Evolutionary conservation across 1,284 basidiomycete species (phyloP), one percentile per base, ranked within the genome.

Genomic region (Heterobasidion annosum): DNA sequence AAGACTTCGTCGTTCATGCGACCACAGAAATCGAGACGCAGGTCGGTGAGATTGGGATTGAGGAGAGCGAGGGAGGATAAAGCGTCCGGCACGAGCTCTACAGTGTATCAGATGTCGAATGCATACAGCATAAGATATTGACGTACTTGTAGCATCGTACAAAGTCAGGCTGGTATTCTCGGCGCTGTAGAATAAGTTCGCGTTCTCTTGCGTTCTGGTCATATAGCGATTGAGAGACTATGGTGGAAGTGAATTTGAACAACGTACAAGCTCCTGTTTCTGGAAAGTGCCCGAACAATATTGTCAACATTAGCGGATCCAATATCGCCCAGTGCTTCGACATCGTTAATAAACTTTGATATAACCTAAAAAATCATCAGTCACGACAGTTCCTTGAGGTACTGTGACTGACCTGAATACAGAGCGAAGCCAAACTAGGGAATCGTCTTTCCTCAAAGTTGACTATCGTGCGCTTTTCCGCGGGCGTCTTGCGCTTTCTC

Each of bases 111-210:
- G 54, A 56, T 2, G 48, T 64, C 44, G 61, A 43, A 33, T 47
- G 49, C 15, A 54, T 53, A 43, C 16, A 43, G 8, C 9, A 3
- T 34, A 15, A 1, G 53, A 13, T 34, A n/a, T 15, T 1, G 5
- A 74, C 88, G 58, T 67, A 94, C 92, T 85, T 1, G 95, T 97
- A 57, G 88, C 92, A 69, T 99, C 97, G 65, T 93, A 97, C 50
- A 99, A 72, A 0, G 78, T 82, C 40, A 99, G 73, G 6, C 74
- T 77, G 1, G 74, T 77, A 56, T 94, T 87, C 43, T 79, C 70
- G 1, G 82, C 73, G 54, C 85, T 83, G 64, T 98, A 93, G 70
- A 99, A 96, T 15, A 99, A 73, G 35, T 80, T 79, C 0, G 83
- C 85, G 51, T 92, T 95, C 59, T 90, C 79, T 0, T 80, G 68